These are phyloP conservation scores for Teunomyces stri DNA, from an alignment of 805 yeast species.

Conservation along the genomic window DNA sequence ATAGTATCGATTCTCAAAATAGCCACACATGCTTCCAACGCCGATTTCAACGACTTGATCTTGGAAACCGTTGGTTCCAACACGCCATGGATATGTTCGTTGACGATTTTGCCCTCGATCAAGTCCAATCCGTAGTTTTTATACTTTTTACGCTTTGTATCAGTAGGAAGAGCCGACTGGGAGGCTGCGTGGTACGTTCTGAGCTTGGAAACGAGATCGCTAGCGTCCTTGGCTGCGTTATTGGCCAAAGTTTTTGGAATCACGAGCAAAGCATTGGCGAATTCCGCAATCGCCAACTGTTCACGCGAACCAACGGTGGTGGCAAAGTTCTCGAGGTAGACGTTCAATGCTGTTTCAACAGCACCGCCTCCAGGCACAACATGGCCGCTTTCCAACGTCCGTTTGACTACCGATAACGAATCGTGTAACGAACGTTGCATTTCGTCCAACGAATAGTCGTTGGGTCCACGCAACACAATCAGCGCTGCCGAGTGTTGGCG, in stretches of 20 bases:
- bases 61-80: conserved; percentile 94
- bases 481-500: conserved; percentile 89
- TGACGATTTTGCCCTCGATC: conserved; percentile 86
- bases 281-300: conserved; percentile 96
- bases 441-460: conserved; percentile 93
- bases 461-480: conserved; percentile 91
- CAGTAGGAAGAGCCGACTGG: conserved; percentile 82
- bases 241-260: conserved; percentile 97
- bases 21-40: conserved; percentile 97
- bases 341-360: conserved; percentile 95
- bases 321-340: conserved; percentile 93
- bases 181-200: conserved; percentile 96
- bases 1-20: conserved; percentile 96
- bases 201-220: conserved; percentile 90
- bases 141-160: conserved; percentile 78
- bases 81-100: conserved; percentile 81
- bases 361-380: conserved; percentile 99
- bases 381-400: conserved; percentile 89
- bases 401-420: conserved; percentile 88
- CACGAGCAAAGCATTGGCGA: conserved; percentile 82
- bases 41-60: conserved; percentile 88
- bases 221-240: conserved; percentile 96
- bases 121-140: conserved; percentile 91
- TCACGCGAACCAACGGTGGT: conserved; percentile 97
- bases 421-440: conserved; percentile 98